Base-by-base conservation (phyloP, 2,329 filamentous ascomycete species). In the Penicillium italicum region DNA sequence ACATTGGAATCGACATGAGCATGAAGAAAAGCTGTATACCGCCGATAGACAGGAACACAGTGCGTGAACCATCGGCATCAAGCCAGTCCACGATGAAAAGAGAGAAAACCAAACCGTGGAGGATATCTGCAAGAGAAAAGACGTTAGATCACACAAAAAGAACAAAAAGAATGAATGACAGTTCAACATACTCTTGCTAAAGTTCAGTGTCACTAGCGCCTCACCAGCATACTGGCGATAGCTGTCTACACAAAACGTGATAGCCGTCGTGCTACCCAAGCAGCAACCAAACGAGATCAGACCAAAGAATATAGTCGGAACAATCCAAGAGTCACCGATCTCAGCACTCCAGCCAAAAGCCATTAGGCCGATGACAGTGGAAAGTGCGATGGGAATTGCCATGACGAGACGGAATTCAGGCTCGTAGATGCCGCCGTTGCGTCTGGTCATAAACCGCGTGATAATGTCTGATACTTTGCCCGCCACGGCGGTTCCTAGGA, bases 191-290 rank as follows among this genome's bases (percentile, higher is more conserved):
- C 81, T 97, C 80, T 97, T 97, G 75, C 85, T 86, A 69, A 97
- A 94, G 69, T 97, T 97, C 63, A 97, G 79, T 20, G 93, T 97
- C 14, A 97, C 94, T 33, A 97, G 80, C 3, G 93, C 92, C 74
- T 97, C 93, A 20, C 91, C 92, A 0, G 93, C 93, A 72, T 96
- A 97, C 67, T 95, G 88, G 11, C 92, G 82, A 73, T 97, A 97
- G 62, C 87, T 91, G 74, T 97, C 93, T 8, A 97, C 91, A 52
- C 89, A 91, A 66, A 96, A 97, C 0, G 93, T 97, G 67, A 97
- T 96, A 20, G 90, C 82, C 0, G 92, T 97, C 0, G 93, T 97
- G 28, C 88, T 91, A 0, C 91, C 93, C 1, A 97, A 80, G 3
- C 89, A 89, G 74, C 93, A 97, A 1, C 93, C 94, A 68, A 97